Percentiles rank a stretch among this genome's conserved stretches.
Conservation (phyloP, 1,284 basidiomycete genomes). For the Ganoderma multipileum region DNA sequence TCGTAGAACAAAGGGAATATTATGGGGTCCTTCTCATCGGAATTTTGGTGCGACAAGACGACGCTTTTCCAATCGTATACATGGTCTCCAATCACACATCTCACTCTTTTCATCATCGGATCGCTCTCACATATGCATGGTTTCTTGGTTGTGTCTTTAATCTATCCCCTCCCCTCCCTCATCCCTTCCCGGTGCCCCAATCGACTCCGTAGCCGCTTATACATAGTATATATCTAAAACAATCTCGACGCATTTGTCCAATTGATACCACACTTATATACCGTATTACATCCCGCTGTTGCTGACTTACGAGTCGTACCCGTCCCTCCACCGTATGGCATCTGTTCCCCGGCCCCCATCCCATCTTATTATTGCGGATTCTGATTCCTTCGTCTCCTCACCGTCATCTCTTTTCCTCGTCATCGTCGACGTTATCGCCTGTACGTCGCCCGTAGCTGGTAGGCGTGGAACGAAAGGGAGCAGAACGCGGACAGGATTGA, state of each 20-base stretch:
- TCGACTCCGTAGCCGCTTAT: neutral
- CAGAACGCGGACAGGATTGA: neutral
- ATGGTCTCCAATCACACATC: constrained; percentile 7
- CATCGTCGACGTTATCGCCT: neutral
- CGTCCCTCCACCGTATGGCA: neutral
- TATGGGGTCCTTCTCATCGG: constrained; percentile 6
- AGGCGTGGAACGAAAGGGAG: neutral
- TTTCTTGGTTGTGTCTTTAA: constrained; percentile 14
- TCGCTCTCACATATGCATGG: constrained; percentile 33
- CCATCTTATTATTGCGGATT: neutral
- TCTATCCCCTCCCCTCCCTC: too few species aligned
- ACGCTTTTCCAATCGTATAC: constrained; percentile 1
- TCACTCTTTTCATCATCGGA: constrained; percentile 21
- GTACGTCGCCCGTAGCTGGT: neutral
- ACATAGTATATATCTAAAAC: constrained; percentile 27
- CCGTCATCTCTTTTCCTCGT: neutral
- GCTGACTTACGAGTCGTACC: neutral
- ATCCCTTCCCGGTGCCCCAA: neutral
- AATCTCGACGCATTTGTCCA: constrained; percentile 23
- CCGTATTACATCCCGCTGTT: constrained; percentile 19
- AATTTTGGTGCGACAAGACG: constrained; percentile 1
- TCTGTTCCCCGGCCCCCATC: too few species aligned
- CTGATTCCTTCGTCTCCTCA: neutral
- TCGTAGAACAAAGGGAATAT: constrained; percentile 43
- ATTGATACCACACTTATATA: constrained; percentile 31